Evolutionary conservation across 1,139 yeast species (phyloP), one percentile per base, ranked within the genome.

Genomic region (Hyphopichia wangnamkhiaoensis): DNA sequence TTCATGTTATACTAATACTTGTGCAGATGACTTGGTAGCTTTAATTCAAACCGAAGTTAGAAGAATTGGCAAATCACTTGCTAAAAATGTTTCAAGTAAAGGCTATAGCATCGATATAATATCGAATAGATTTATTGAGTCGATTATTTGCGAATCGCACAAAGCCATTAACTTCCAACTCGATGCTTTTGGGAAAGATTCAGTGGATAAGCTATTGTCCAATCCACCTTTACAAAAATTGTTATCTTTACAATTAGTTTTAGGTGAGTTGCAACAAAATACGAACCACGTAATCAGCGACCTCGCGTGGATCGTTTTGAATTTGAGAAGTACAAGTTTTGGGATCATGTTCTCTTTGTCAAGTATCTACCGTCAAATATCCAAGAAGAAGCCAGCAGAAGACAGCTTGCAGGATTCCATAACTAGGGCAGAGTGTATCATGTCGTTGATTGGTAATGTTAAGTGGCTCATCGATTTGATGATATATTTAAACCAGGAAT

Each of bases 381-480:
- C 80, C 35, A 71, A 78, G 50, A 70, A 70, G 49, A 71, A 71
- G 47, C 74, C 76, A 0, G 53, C 65, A 1, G 76, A 72, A 41
- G 85, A 80, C 47, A 71, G 70, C 14, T 49, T 76, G 19, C 69
- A 68, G 21, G 88, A 84, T 50, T 72, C 82, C 1, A 71, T 76
- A 14, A 67, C 75, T 39, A 59, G 85, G 51, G 79, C 81, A 36
- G 80, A 82, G 54, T 67, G 80, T 43, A 69, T 84, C 5, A 62
- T 81, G 41, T 76, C 85, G 15, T 70, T 84, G 37, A 59, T 85
- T 16, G 95, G 96, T 0, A 76, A 82, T 31, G 75, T 84, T n/a
- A 74, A 87, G 48, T 89, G 95, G 95, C 71, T 84, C 42, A 70
- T 85, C 31, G 95, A 88, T 54, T 72, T 86, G 41, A 68, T 86